These are phyloP conservation scores for Fonsecaea nubica DNA, from an alignment of 2,329 filamentous ascomycete species.

Conservation along the genomic window DNA sequence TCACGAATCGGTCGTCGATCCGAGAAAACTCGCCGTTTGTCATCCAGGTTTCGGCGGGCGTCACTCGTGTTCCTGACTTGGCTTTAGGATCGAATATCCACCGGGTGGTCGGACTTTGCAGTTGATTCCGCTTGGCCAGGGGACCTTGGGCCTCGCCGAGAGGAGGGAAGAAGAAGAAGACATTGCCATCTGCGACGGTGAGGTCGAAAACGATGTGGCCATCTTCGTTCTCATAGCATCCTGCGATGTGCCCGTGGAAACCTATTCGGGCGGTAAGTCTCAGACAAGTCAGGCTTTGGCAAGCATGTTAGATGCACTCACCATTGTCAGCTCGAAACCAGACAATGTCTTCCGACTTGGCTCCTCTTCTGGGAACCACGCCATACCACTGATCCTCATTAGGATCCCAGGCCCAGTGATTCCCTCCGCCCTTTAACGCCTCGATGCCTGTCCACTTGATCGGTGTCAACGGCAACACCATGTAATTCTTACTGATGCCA, in stretches of 20 bases:
- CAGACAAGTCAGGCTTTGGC: neutral
- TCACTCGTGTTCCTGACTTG: constrained; percentile 47
- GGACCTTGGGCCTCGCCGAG: constrained; percentile 31
- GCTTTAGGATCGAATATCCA: constrained; percentile 44
- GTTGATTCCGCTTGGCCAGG: constrained; percentile 38
- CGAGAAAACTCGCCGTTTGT: constrained; percentile 43
- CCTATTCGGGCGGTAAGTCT: constrained; percentile 14
- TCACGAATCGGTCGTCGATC: constrained; percentile 46
- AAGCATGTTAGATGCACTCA: constrained; percentile 1
- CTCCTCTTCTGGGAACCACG: constrained; percentile 59
- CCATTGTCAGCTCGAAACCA: constrained; percentile 44
- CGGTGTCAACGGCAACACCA: constrained; percentile 58
- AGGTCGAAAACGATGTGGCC: constrained; percentile 56
- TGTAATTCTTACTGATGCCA: constrained; percentile 56
- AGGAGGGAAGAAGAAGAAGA: constrained; percentile 47
- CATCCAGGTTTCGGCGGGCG: constrained; percentile 47
- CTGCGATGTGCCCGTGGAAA: constrained; percentile 58
- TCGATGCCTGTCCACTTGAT: constrained; percentile 53
- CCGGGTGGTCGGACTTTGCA: constrained; percentile 40
- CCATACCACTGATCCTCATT: constrained; percentile 63
- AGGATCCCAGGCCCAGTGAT: constrained; percentile 62
- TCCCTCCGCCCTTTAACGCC: constrained; percentile 54
- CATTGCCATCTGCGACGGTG: constrained; percentile 37
- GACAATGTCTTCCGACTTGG: constrained; percentile 59
- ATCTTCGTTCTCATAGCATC: constrained; percentile 57